Evolutionary conservation across 495 filamentous ascomycete genomes (phyloP), one percentile per base, ranked within the genome.

Genomic region (Cryomyces antarcticus): DNA sequence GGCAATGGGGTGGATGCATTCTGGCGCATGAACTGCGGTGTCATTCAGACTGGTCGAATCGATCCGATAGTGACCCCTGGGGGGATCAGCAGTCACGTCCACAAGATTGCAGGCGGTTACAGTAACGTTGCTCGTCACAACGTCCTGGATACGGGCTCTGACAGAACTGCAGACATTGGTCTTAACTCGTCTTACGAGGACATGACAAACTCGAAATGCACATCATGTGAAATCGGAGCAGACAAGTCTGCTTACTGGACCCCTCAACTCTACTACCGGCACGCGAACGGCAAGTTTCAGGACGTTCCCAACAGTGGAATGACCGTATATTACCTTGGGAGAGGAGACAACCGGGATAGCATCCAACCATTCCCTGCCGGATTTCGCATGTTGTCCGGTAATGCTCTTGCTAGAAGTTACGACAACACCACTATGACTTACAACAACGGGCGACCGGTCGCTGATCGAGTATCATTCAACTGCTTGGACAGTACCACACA

Each of bases 171-270:
- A 67, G 66, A 52, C n/a, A 72, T 80, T 52, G 59, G 55, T 28
- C 44, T 60, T 10, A 52, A 48, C 30, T 51, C 70, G 28, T 63
- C 50, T 5, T 70, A 65, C 38, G 59, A 64, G 7, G 61, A 67
- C n/a, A 62, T 82, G 7, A 35, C 61, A 7, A 54, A 57, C 37
- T 72, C 62, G 35, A 58, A 62, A 9, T 82, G 77, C 53, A 78
- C 74, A 3, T 77, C 73, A 7, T 83, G 78, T 50, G 63, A 64
- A 46, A 71, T 79, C 29, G 57, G 58, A 11, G 59, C 74, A 53
- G 78, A 83, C 57, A 75, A 65, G 48, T 82, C 78, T 27, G 72
- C 66, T 5, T 83, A 83, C 57, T 82, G 78, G 77, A 69, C 67
- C 31, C 78, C 78, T 0, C 57, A 56, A 6, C 47, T 82, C 12